Percentiles rank a stretch among this genome's conserved stretches.
phyloP scores from a whole-genome alignment of 1,284 basidiomycete species.

The Ustilago loliicola region DNA sequence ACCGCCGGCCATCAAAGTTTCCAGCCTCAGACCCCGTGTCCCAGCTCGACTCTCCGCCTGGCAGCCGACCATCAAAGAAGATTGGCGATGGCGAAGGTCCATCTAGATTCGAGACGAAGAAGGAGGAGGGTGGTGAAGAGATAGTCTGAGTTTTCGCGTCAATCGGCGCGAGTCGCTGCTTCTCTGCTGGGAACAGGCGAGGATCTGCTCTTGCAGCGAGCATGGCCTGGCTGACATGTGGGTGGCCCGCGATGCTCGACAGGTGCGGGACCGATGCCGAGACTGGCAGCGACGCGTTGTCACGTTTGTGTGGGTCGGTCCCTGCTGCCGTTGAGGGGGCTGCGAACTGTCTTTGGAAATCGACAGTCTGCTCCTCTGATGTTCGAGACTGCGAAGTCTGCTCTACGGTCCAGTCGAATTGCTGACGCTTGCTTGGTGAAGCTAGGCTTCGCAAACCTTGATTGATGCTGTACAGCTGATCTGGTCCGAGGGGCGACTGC shows the following conservation, averaged over 20 bases:
- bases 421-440: slow-evolving; percentile 3
- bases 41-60: slow-evolving; percentile 8
- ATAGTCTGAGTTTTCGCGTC: background rate
- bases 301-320: background rate
- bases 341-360: background rate
- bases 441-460: slow-evolving; percentile 12
- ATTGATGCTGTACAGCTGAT: slow-evolving; percentile 1
- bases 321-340: background rate
- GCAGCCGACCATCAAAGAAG: slow-evolving; percentile 6
- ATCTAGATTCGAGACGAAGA: slow-evolving; percentile 34
- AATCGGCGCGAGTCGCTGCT: background rate
- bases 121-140: slow-evolving; percentile 20
- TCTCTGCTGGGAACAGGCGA: slow-evolving; percentile 24
- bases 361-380: slow-evolving; percentile 9
- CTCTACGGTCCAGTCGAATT: slow-evolving; percentile 8
- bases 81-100: slow-evolving; percentile 23
- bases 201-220: slow-evolving; percentile 30
- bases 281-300: slow-evolving; percentile 8
- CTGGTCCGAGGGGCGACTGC: slow-evolving; percentile 16
- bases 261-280: slow-evolving; percentile 19
- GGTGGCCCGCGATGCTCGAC: background rate
- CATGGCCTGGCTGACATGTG: slow-evolving; percentile 34
- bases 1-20: background rate
- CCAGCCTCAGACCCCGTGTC: slow-evolving; percentile 2
- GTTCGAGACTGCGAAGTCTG: background rate